Evolutionary conservation across 495 filamentous ascomycete species (phyloP).

Genomic region (Delitschia confertaspora): DNA sequence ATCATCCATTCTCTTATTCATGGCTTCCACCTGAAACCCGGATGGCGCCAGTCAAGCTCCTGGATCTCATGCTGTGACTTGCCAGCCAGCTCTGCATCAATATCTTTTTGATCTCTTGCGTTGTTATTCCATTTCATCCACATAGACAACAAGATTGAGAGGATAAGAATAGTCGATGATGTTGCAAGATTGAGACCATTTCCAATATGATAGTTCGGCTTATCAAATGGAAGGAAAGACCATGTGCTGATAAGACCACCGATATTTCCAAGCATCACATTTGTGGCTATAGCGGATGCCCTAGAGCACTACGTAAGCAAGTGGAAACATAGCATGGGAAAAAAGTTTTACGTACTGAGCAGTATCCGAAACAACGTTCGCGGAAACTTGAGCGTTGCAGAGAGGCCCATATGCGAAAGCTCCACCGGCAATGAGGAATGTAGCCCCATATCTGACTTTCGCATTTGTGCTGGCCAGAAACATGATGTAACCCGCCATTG

Average conservation of each 20-base stretch:
- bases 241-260: conserved; percentile 65
- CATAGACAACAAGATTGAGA: conserved; percentile 39
- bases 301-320: too few species aligned
- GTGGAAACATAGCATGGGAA: too few species aligned
- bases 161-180: conserved; percentile 42
- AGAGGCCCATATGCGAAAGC: conserved; percentile 51
- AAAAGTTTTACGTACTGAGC: too few species aligned
- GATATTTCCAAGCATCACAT: conserved; percentile 64
- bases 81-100: conserved; percentile 48
- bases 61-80: conserved; percentile 49
- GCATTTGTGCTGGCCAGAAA: conserved; percentile 51
- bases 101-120: conserved; percentile 44
- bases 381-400: conserved; percentile 55
- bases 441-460: conserved; percentile 58
- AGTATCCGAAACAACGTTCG: conserved; percentile 64
- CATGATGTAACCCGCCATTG: conserved; percentile 63
- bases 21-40: conserved; percentile 47
- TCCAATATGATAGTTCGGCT: conserved; percentile 60
- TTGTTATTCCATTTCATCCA: conserved; percentile 62
- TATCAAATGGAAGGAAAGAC: conserved; percentile 57
- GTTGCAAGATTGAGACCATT: conserved; percentile 67
- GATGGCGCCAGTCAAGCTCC: conserved; percentile 65
- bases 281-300: conserved; percentile 54
- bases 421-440: conserved; percentile 57
- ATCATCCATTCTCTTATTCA: too few species aligned